Percentiles rank a stretch among this genome's conserved stretches.
These are phyloP conservation scores for Tilletia walkeri DNA, from an alignment of 1,284 basidiomycete species.

Conservation along the genomic window DNA sequence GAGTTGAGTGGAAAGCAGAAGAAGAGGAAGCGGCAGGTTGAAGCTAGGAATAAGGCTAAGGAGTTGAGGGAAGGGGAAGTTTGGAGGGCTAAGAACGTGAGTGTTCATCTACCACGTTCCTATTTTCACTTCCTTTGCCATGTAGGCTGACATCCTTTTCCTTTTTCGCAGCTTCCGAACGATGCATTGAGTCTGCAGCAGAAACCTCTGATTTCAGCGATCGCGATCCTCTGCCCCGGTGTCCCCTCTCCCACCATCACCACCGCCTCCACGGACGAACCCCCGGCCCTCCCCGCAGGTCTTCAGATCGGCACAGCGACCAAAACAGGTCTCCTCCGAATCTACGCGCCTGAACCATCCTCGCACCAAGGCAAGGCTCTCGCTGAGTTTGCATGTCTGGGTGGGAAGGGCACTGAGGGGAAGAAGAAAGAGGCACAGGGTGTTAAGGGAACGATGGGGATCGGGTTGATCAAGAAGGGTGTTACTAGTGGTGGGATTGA, in stretches of 20 bases:
- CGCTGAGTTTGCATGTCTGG: constrained; percentile 2
- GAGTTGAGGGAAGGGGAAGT: constrained; percentile 43
- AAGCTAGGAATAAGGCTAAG: constrained; percentile 34
- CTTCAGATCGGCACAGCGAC: constrained; percentile 32
- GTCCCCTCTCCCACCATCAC: no score
- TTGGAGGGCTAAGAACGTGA: constrained; percentile 44
- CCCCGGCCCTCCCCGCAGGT: constrained; percentile 3
- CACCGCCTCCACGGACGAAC: neutral
- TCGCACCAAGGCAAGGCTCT: constrained; percentile 30
- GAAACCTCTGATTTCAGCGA: constrained; percentile 35
- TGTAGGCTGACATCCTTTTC: neutral
- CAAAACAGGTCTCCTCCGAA: constrained; percentile 35
- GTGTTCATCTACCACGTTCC: neutral
- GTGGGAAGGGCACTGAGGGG: neutral
- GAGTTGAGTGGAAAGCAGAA: constrained; percentile 33
- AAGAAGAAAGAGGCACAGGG: constrained; percentile 1
- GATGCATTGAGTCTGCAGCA: constrained; percentile 40
- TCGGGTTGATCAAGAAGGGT: constrained; percentile 22
- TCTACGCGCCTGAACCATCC: constrained; percentile 29
- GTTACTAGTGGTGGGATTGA: constrained; percentile 28
- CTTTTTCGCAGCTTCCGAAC: constrained; percentile 33
- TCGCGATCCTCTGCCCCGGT: constrained; percentile 26
- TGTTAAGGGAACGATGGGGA: constrained; percentile 9
- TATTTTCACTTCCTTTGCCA: neutral
- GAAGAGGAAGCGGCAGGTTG: constrained; percentile 41